phyloP scores from a whole-genome alignment of 768 basidiomycete species.

The Imleria badia region DNA sequence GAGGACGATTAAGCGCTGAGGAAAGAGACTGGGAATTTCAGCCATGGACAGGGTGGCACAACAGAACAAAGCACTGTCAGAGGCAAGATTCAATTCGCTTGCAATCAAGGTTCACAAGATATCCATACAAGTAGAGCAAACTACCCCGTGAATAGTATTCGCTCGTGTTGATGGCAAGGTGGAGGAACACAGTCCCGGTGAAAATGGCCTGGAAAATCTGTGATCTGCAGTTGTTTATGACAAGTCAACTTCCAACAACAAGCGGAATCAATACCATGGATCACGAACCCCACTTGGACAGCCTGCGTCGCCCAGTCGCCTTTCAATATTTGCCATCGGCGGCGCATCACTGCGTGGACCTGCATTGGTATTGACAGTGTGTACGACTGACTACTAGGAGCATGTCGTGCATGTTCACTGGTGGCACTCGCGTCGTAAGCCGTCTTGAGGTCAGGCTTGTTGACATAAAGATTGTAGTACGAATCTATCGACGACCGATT shows the following conservation, averaged over 20 bases:
- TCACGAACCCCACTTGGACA: slow-evolving; percentile 36
- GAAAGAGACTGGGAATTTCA: slow-evolving; percentile 47
- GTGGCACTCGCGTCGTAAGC: slow-evolving; percentile 49
- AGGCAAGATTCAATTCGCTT: slow-evolving; percentile 8
- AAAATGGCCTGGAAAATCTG: slow-evolving; percentile 21
- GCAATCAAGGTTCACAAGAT: background rate
- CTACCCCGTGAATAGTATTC: slow-evolving; percentile 61
- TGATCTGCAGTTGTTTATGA: slow-evolving; percentile 34
- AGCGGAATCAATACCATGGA: slow-evolving; percentile 16
- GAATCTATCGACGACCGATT: slow-evolving; percentile 48
- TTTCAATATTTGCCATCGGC: slow-evolving; percentile 45
- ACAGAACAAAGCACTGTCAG: slow-evolving; percentile 47
- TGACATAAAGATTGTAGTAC: slow-evolving; percentile 46
- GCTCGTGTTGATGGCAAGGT: slow-evolving; percentile 34
- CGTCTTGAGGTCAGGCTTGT: slow-evolving; percentile 40
- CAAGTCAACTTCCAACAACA: background rate
- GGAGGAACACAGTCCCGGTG: slow-evolving; percentile 42
- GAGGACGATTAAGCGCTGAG: slow-evolving; percentile 42
- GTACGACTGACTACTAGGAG: slow-evolving; percentile 42
- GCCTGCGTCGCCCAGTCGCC: slow-evolving; percentile 39
- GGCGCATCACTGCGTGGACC: slow-evolving; percentile 41
- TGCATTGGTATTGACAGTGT: slow-evolving; percentile 47
- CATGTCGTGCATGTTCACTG: slow-evolving; percentile 50
- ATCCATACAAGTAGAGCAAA: slow-evolving; percentile 68
- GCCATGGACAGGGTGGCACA: slow-evolving; percentile 53